A percentile compares a stretch with the other conserved stretches of the same genome.
Conservation (phyloP, 163 green algal species). For the Prototheca cutis region DNA sequence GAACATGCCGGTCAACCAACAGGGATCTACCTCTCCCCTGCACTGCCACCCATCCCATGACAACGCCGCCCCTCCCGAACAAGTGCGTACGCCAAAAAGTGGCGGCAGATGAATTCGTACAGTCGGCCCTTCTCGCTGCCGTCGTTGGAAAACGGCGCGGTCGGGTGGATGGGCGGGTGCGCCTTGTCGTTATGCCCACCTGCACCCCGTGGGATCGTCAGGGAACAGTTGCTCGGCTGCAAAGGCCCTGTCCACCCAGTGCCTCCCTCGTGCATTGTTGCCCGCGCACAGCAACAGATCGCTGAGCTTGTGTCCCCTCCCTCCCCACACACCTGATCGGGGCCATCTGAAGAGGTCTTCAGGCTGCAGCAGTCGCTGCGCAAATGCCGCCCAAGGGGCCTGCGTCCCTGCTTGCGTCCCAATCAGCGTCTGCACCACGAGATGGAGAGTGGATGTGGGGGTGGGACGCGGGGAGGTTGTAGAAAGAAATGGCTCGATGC, state of each 20-base stretch:
- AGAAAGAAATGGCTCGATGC: too few species aligned
- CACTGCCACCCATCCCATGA: too few species aligned
- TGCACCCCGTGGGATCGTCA: too few species aligned
- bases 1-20: too few species aligned
- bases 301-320: conserved; percentile 39
- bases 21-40: too few species aligned
- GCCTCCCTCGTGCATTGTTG: too few species aligned
- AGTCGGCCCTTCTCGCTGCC: conserved; percentile 55
- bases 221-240: too few species aligned
- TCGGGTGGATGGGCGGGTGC: conserved; percentile 89
- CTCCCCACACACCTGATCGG: background rate
- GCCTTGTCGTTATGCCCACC: conserved; percentile 69
- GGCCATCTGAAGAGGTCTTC: conserved; percentile 8
- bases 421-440: background rate
- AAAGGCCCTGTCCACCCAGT: too few species aligned
- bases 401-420: background rate
- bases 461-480: background rate
- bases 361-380: background rate
- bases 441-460: too few species aligned
- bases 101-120: conserved; percentile 90
- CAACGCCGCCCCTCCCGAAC: too few species aligned
- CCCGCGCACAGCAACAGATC: too few species aligned
- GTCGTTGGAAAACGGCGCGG: conserved; percentile 25
- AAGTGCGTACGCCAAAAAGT: conserved; percentile 90
- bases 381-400: conserved; percentile 25